Evolutionary conservation across 768 basidiomycete species (phyloP), one percentile per base, ranked within the genome.

Genomic region (Rhodotorula graminis): DNA sequence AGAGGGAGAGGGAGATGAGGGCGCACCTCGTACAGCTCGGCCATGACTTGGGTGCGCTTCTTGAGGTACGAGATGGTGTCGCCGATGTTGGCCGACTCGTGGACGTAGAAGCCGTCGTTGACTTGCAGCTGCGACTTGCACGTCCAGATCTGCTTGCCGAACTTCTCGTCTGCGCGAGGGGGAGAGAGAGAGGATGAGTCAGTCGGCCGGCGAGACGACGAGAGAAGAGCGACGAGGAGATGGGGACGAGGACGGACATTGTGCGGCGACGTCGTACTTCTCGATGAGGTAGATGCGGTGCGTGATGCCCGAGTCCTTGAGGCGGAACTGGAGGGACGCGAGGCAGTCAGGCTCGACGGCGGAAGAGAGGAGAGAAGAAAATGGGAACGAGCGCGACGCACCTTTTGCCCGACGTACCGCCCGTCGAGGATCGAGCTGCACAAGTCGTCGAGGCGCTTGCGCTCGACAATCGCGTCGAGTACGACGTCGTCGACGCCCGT

Each of bases 401-500:
- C 81, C 76, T 82, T 81, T 75, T 84, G 81, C 67, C 80, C 80
- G 50, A 75, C 72, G 64, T 81, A 81, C 59, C 83, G 68, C 18
- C 81, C 82, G 65, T 84, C 83, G 56, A 71, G 75, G 67, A 84
- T 81, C 57, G 81, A 82, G 27, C 29, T 56, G 40, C 80, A 79
- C 55, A 84, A 64, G 77, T 84, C 83, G 62, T 83, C 83, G 37
- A 83, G 65, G 55, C 83, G 57, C 73, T 84, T 84, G 64, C 83
- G 72, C 79, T 84, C 83, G 16, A 82, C 80, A 21, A 83, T 81
- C 65, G 81, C 83, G 64, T 83, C 83, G 56, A 84, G 69, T 19
- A 83, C 83, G 68, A 80, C 80, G 62, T 84, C 82, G 40, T 80
- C 78, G 60, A 79, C 78, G 71, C 80, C 49, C 73, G 77, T 16